These are phyloP conservation scores for Plasmopara halstedii DNA, from an alignment of 352 stramenopile species.

Conservation along the genomic window DNA sequence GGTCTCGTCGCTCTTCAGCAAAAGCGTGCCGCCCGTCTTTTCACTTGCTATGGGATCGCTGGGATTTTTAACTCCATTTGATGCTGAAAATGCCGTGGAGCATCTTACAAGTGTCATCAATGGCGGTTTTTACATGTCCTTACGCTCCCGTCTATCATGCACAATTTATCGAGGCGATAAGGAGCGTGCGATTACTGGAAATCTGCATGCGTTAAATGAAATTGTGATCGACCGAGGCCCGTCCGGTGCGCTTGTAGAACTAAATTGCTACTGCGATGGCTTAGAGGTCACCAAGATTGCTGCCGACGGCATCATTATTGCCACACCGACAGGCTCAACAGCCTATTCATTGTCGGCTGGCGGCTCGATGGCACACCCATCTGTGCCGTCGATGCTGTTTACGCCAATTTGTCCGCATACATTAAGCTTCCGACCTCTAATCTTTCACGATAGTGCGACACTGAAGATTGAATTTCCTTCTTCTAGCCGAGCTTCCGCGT, in stretches of 20 bases:
- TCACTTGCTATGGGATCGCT: conserved; percentile 93
- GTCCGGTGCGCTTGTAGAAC: conserved; percentile 85
- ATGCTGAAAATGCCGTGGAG: conserved; percentile 55
- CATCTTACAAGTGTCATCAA: conserved; percentile 70
- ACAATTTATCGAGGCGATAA: conserved; percentile 62
- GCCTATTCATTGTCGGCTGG: conserved; percentile 97
- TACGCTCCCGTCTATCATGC: conserved; percentile 66
- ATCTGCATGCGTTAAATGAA: conserved; percentile 96
- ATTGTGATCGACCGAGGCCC: conserved; percentile 95
- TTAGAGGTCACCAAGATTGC: conserved; percentile 93
- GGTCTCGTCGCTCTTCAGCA: conserved; percentile 80
- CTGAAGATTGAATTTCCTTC: conserved; percentile 87
- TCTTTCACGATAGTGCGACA: conserved; percentile 88
- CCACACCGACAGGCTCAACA: conserved; percentile 96
- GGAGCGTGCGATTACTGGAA: conserved; percentile 36
- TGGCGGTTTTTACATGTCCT: conserved; percentile 77
- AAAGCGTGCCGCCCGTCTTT: conserved; percentile 93
- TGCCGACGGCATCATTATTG: conserved; percentile 98
- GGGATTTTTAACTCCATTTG: conserved; percentile 95
- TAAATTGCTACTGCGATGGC: conserved; percentile 97
- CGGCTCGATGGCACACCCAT: conserved; percentile 96
- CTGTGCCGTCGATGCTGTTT: conserved; percentile 95
- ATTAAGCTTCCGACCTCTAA: conserved; percentile 87
- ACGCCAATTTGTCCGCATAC: conserved; percentile 99
- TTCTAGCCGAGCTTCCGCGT: conserved; percentile 56